Conservation (phyloP, 225 moss, liverwort and hornwort species). For the Polytrichum commune region DNA sequence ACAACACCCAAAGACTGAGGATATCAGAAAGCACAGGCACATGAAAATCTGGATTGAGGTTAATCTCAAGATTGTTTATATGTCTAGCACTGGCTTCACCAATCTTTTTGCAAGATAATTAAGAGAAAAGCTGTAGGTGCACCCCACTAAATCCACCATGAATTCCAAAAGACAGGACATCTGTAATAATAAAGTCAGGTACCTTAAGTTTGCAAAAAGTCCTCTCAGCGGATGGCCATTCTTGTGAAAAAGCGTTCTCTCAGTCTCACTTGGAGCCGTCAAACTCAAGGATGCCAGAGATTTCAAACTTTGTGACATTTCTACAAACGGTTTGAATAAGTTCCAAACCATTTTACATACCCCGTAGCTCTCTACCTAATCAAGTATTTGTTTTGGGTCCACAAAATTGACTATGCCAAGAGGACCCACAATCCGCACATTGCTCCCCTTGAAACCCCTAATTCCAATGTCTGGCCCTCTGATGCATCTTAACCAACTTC, state of each 20-base stretch:
- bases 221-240: constrained; percentile 30
- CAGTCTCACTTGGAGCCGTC: constrained; percentile 35
- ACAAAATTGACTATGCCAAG: no score
- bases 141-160: background rate
- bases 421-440: background rate
- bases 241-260: constrained; percentile 34
- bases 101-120: background rate
- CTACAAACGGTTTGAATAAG: background rate
- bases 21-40: background rate
- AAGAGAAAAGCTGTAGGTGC: background rate
- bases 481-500: background rate
- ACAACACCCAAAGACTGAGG: background rate
- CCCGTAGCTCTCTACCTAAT: no score
- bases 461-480: constrained; percentile 2
- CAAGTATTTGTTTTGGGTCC: no score
- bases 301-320: constrained; percentile 23
- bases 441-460: background rate
- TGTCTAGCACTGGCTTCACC: background rate
- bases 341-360: constrained; percentile 19
- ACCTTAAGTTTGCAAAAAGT: constrained; percentile 41
- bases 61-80: background rate
- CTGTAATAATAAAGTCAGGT: constrained; percentile 2
- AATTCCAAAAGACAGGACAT: background rate
- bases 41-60: background rate
- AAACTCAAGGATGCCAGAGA: constrained; percentile 24